Percentiles rank a stretch among this genome's conserved stretches.
Evolutionary conservation across 306 rosid genomes (phyloP).

Genomic region (Nissolia schottii): DNA sequence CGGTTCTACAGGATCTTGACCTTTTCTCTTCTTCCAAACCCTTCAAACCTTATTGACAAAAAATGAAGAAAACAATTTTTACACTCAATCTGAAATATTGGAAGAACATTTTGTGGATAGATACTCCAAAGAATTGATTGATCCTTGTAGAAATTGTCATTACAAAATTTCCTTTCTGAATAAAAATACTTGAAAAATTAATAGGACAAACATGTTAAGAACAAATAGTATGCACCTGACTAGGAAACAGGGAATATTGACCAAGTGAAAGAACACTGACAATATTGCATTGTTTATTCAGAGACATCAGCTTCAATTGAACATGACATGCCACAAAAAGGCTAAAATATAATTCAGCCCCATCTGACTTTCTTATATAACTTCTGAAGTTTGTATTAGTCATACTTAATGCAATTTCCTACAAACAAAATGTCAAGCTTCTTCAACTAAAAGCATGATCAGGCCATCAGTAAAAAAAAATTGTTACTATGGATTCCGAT

Average conservation of each 20-base stretch:
- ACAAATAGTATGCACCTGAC: not conserved
- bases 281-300: slow-evolving; percentile 12
- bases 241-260: not conserved
- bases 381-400: no score
- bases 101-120: not conserved
- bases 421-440: no score
- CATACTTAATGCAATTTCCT: no score
- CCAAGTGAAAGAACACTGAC: not conserved
- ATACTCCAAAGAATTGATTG: not conserved
- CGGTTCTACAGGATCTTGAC: no score
- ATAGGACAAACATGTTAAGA: slow-evolving; percentile 6
- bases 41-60: no score
- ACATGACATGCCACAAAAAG: slow-evolving; percentile 1
- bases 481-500: no score
- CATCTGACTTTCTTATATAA: no score
- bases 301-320: not conserved
- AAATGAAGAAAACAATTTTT: slow-evolving; percentile 1
- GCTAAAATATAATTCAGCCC: not conserved
- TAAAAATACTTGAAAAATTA: slow-evolving; percentile 11
- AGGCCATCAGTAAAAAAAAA: no score
- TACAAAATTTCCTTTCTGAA: not conserved
- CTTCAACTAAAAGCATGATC: no score
- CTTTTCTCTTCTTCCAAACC: no score
- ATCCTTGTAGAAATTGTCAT: slow-evolving; percentile 1
- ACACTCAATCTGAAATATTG: not conserved